Evolutionary conservation across 257 asterid species (phyloP).

Genomic region (Orobanche coerulescens): DNA sequence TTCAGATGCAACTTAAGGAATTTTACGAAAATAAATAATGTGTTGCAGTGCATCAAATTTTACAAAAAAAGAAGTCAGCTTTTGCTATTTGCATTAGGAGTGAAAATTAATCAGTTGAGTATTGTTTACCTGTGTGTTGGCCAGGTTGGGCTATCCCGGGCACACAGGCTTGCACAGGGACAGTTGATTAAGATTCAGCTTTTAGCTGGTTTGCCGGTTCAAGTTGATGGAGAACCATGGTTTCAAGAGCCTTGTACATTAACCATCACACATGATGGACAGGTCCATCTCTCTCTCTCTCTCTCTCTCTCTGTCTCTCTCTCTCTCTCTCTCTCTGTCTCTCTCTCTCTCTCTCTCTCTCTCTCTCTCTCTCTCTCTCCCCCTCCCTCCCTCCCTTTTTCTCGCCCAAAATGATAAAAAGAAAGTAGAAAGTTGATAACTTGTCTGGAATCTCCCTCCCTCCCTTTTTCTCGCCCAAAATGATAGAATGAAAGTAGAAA

Average conservation of each 20-base stretch:
- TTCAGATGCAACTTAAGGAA: neutral
- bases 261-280: slow-evolving; percentile 85
- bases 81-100: slow-evolving; percentile 14
- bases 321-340: slow-evolving; percentile 1
- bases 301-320: neutral
- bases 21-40: neutral
- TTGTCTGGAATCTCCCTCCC: no score
- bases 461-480: no score
- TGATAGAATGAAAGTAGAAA: neutral
- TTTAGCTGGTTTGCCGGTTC: slow-evolving; percentile 82
- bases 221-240: slow-evolving; percentile 99
- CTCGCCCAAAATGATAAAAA: neutral
- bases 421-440: neutral
- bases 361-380: neutral
- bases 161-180: slow-evolving; percentile 95
- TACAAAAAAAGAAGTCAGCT: neutral
- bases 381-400: no score
- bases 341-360: neutral
- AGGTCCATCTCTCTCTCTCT: slow-evolving; percentile 40
- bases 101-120: slow-evolving; percentile 8
- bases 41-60: neutral
- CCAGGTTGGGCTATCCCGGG: slow-evolving; percentile 97
- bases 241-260: slow-evolving; percentile 80
- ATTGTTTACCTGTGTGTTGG: slow-evolving; percentile 4
- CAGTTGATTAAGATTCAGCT: slow-evolving; percentile 86